Percentiles rank a stretch among this genome's conserved stretches.
phyloP scores from a whole-genome alignment of 2,329 filamentous ascomycete species.

The Colletotrichum eremochloae region DNA sequence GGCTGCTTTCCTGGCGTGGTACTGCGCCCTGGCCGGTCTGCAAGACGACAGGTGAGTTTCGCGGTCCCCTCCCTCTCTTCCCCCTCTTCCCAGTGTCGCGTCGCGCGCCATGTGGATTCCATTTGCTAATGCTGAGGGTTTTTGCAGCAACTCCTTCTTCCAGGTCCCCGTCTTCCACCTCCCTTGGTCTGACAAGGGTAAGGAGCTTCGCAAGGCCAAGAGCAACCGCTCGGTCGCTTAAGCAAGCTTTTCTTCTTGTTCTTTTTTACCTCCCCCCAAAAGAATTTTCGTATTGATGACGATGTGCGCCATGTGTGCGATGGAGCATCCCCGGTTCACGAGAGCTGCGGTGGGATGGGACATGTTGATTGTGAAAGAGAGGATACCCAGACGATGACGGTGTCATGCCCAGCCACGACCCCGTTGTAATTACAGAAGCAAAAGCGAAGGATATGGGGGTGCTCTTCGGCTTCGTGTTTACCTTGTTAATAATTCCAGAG shows the following conservation, averaged over 20 bases:
- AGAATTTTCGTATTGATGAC: background rate
- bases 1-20: constrained; percentile 87
- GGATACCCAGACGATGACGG: constrained; percentile 5
- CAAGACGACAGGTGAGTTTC: constrained; percentile 75
- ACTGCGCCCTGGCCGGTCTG: constrained; percentile 86
- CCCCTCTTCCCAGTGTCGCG: background rate
- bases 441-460: background rate
- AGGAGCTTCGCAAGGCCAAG: constrained; percentile 67
- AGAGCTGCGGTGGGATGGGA: background rate
- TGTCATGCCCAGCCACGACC: constrained; percentile 1
- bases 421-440: background rate
- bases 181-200: constrained; percentile 89
- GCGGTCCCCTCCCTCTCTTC: too few species aligned
- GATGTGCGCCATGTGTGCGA: background rate
- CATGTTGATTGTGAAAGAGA: background rate
- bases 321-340: background rate
- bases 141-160: constrained; percentile 84
- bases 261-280: background rate
- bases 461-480: background rate
- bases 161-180: constrained; percentile 93
- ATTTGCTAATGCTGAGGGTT: constrained; percentile 16
- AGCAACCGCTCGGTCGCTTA: constrained; percentile 53
- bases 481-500: background rate
- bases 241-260: background rate
- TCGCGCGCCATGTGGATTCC: constrained; percentile 20